These are phyloP conservation scores for Alternaria panax DNA, from an alignment of 2,329 filamentous ascomycete species.

Conservation along the genomic window DNA sequence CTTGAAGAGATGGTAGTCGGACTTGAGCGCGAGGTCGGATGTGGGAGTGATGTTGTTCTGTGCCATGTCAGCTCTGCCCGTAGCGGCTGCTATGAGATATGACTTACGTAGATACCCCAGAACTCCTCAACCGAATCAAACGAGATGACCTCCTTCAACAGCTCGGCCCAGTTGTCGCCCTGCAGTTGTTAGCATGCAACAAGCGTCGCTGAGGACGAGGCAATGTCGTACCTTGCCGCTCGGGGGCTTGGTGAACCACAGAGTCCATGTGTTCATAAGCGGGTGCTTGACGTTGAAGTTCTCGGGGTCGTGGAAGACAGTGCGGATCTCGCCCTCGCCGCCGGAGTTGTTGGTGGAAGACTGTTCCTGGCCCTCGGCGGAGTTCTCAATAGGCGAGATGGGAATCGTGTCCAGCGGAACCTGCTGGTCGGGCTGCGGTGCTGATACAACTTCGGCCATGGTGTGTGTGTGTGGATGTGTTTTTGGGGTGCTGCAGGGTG, in stretches of 20 bases:
- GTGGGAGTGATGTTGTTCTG: conserved; percentile 99
- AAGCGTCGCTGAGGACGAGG: background rate
- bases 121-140: conserved; percentile 99
- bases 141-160: conserved; percentile 97
- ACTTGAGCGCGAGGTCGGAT: conserved; percentile 94
- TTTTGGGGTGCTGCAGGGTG: conserved; percentile 5
- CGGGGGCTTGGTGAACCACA: conserved; percentile 99
- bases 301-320: conserved; percentile 96
- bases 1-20: conserved; percentile 99
- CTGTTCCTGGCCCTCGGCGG: conserved; percentile 50
- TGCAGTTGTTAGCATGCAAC: conserved; percentile 50
- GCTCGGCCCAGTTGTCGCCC: conserved; percentile 98
- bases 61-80: conserved; percentile 19
- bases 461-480: conserved; percentile 25
- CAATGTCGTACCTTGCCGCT: conserved; percentile 78
- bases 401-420: conserved; percentile 64
- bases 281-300: conserved; percentile 99
- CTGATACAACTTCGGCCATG: conserved; percentile 49
- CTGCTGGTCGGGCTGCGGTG: conserved; percentile 54
- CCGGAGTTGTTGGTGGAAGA: conserved; percentile 52
- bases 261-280: conserved; percentile 95
- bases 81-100: background rate
- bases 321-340: conserved; percentile 70
- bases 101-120: conserved; percentile 96
- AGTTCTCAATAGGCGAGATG: conserved; percentile 60